These are phyloP conservation scores for Solanum virginianum DNA, from an alignment of 257 asterid species.

Conservation along the genomic window DNA sequence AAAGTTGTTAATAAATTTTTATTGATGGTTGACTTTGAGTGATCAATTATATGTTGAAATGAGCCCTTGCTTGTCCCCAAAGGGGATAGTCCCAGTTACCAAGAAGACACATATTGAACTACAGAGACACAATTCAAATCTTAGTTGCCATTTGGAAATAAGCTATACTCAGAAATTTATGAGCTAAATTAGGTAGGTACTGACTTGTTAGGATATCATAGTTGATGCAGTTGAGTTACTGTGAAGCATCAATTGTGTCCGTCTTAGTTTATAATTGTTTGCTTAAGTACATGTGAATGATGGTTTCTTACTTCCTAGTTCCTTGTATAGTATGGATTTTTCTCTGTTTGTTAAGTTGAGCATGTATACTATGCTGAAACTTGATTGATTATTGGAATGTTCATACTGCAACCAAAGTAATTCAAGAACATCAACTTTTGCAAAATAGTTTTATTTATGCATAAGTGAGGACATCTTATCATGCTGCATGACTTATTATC, in stretches of 20 bases:
- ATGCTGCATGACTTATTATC: neutral
- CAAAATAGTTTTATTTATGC: neutral
- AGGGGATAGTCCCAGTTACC: neutral
- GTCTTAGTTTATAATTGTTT: neutral
- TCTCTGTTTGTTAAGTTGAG: neutral
- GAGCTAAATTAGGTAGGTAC: neutral
- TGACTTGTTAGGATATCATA: neutral
- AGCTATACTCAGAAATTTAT: neutral
- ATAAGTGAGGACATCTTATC: neutral
- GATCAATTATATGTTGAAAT: neutral
- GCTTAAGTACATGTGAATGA: neutral
- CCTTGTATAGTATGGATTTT: neutral
- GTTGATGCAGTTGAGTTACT: neutral
- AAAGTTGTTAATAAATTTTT: neutral
- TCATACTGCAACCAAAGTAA: neutral
- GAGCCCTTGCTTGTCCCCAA: neutral
- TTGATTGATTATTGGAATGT: neutral
- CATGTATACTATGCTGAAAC: neutral
- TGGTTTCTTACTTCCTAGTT: neutral
- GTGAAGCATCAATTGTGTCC: neutral
- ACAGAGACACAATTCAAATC: neutral
- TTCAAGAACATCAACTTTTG: neutral
- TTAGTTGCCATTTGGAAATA: neutral
- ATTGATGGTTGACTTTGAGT: neutral
- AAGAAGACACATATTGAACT: neutral